Evolutionary conservation across 1,284 basidiomycete genomes (phyloP).

Genomic region (Neonothopanus nambi): DNA sequence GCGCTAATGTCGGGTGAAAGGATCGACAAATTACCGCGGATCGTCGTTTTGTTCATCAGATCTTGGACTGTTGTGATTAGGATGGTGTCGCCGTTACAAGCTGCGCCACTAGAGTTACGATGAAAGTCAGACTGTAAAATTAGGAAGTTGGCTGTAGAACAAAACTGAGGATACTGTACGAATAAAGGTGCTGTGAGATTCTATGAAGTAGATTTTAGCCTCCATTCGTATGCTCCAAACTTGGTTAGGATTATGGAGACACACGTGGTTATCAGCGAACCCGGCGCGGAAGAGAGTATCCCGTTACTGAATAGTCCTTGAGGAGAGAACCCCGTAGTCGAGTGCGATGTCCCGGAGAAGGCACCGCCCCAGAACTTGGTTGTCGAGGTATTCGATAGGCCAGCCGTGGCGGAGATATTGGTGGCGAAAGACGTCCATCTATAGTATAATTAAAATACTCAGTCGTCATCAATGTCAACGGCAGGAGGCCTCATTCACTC

Average conservation of each 20-base stretch:
- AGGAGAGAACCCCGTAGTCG: slow-evolving; percentile 3
- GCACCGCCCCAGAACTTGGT: slow-evolving; percentile 51
- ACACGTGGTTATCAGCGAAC: slow-evolving; percentile 32
- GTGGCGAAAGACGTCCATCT: slow-evolving; percentile 18
- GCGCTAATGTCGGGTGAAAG: slow-evolving; percentile 52
- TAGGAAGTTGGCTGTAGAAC: slow-evolving; percentile 41
- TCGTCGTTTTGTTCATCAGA: slow-evolving; percentile 60
- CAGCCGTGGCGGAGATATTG: slow-evolving; percentile 10
- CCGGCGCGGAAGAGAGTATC: slow-evolving; percentile 7
- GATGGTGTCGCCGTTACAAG: slow-evolving; percentile 50
- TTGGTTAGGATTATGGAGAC: slow-evolving; percentile 15
- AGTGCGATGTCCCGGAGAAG: neutral
- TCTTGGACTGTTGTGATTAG: slow-evolving; percentile 47
- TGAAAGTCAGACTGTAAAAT: slow-evolving; percentile 35
- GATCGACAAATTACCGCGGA: slow-evolving; percentile 55
- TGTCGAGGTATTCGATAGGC: slow-evolving; percentile 11
- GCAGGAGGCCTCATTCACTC: slow-evolving; percentile 44
- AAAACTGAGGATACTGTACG: slow-evolving; percentile 41
- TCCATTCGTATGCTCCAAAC: too few relatives aligned
- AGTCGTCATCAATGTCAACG: too few relatives aligned
- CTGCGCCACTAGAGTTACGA: slow-evolving; percentile 52
- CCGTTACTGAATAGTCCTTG: slow-evolving; percentile 10
- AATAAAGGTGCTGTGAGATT: slow-evolving; percentile 63
- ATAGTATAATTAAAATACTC: neutral
- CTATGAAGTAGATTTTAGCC: too few relatives aligned